Evolutionary conservation across 495 filamentous ascomycete genomes (phyloP).

Genomic region (Aspergillus carlsbadensis): DNA sequence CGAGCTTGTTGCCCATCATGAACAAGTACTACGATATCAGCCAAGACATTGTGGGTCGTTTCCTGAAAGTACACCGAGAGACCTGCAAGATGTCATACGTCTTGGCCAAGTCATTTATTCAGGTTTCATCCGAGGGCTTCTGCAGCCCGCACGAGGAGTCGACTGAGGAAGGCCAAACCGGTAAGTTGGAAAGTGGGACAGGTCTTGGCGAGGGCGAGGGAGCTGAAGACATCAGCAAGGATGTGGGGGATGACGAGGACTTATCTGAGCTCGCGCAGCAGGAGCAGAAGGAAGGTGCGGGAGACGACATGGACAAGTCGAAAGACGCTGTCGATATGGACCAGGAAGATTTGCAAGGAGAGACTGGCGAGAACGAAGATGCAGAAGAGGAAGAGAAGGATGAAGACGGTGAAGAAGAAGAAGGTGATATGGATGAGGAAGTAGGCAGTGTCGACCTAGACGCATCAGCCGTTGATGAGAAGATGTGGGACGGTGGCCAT

Average conservation of each 20-base stretch:
- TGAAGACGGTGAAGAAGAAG: slow-evolving; percentile 54
- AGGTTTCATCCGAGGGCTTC: slow-evolving; percentile 80
- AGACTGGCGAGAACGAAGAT: slow-evolving; percentile 52
- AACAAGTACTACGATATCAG: slow-evolving; percentile 68
- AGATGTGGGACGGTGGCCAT: slow-evolving; percentile 89
- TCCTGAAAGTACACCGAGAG: slow-evolving; percentile 59
- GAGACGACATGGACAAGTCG: slow-evolving; percentile 65
- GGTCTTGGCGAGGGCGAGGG: slow-evolving; percentile 96
- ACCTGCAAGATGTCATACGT: slow-evolving; percentile 72
- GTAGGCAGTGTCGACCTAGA: slow-evolving; percentile 84
- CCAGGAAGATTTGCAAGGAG: slow-evolving; percentile 68
- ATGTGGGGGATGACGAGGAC: slow-evolving; percentile 91
- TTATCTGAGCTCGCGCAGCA: slow-evolving; percentile 88
- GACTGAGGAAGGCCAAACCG: slow-evolving; percentile 61
- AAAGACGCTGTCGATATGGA: slow-evolving; percentile 94
- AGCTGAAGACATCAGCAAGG: slow-evolving; percentile 95
- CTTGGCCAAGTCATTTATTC: slow-evolving; percentile 70
- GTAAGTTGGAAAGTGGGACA: slow-evolving; percentile 86
- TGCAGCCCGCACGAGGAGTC: slow-evolving; percentile 82
- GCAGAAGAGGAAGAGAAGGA: slow-evolving; percentile 71
- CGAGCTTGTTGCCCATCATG: slow-evolving; percentile 69
- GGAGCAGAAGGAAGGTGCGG: slow-evolving; percentile 56
- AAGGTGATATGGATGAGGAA: slow-evolving; percentile 81
- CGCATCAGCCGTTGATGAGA: slow-evolving; percentile 88
- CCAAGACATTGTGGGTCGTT: slow-evolving; percentile 48